Evolutionary conservation across 2,329 filamentous ascomycete genomes (phyloP).

Genomic region (Thelonectria discophora): DNA sequence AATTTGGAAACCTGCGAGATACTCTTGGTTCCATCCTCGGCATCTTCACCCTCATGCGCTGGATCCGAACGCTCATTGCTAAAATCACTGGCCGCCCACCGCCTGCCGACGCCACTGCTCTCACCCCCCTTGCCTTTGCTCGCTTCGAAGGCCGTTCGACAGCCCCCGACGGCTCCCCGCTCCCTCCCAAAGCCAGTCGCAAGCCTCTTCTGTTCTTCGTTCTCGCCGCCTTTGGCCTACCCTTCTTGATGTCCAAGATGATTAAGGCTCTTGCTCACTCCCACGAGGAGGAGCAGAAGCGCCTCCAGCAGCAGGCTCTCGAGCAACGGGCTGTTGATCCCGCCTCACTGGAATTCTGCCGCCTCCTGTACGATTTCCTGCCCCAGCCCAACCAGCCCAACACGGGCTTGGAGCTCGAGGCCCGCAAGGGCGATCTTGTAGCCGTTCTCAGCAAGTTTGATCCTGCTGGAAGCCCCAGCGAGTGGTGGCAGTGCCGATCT

Average conservation of each 20-base stretch:
- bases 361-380: constrained; percentile 91
- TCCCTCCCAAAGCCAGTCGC: constrained; percentile 78
- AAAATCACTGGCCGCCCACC: constrained; percentile 92
- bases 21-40: constrained; percentile 93
- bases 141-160: constrained; percentile 78
- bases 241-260: constrained; percentile 96
- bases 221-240: constrained; percentile 91
- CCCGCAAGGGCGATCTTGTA: constrained; percentile 94
- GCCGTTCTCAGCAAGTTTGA: constrained; percentile 93
- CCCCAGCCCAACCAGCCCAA: constrained; percentile 71
- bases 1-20: constrained; percentile 92
- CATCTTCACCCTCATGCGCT: constrained; percentile 95
- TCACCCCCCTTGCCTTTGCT: constrained; percentile 92
- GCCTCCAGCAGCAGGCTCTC: constrained; percentile 61
- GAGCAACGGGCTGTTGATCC: constrained; percentile 75
- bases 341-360: constrained; percentile 94
- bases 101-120: constrained; percentile 83
- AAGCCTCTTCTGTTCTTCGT: constrained; percentile 98
- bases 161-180: constrained; percentile 69
- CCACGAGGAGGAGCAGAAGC: constrained; percentile 82
- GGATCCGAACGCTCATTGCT: constrained; percentile 89
- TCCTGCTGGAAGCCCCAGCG: constrained; percentile 87
- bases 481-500: constrained; percentile 97
- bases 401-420: constrained; percentile 80
- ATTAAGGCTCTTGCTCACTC: constrained; percentile 85